Conservation (phyloP, 2,329 filamentous ascomycete genomes). For the Penicillium sp. region DNA sequence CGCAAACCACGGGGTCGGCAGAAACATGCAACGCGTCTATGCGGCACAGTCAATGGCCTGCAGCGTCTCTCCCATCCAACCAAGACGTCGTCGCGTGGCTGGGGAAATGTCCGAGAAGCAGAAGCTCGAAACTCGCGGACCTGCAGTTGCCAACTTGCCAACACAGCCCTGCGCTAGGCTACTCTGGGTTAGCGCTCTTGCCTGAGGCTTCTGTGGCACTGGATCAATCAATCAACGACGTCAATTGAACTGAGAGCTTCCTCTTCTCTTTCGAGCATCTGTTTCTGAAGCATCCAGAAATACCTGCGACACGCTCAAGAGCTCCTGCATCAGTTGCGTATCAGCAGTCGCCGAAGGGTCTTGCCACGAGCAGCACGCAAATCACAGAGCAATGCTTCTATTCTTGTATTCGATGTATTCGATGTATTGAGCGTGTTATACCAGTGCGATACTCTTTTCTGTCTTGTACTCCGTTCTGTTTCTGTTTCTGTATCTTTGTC, state of each 20-base stretch:
- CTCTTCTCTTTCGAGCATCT: neutral
- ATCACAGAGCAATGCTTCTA: neutral
- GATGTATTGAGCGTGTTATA: neutral
- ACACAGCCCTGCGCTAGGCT: slow-evolving; percentile 8
- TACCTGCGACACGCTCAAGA: neutral
- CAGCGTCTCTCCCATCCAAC: slow-evolving; percentile 2
- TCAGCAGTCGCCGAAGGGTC: slow-evolving; percentile 4
- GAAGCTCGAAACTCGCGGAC: too few species aligned
- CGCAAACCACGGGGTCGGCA: neutral
- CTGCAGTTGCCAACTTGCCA: too few species aligned
- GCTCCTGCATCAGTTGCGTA: neutral
- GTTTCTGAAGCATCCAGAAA: neutral
- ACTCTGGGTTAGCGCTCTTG: neutral
- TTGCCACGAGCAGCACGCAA: neutral
- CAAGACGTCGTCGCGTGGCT: neutral
- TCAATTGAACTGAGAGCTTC: neutral
- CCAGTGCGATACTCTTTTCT: neutral
- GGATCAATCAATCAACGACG: neutral
- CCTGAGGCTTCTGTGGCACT: neutral
- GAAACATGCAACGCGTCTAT: slow-evolving; percentile 9
- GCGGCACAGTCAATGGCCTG: slow-evolving; percentile 3
- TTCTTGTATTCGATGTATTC: neutral
- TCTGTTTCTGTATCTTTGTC: too few species aligned
- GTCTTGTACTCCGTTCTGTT: neutral
- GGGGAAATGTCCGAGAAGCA: neutral